phyloP scores from a whole-genome alignment of 2,329 filamentous ascomycete genomes.

The Ceratocystis cubensis region DNA sequence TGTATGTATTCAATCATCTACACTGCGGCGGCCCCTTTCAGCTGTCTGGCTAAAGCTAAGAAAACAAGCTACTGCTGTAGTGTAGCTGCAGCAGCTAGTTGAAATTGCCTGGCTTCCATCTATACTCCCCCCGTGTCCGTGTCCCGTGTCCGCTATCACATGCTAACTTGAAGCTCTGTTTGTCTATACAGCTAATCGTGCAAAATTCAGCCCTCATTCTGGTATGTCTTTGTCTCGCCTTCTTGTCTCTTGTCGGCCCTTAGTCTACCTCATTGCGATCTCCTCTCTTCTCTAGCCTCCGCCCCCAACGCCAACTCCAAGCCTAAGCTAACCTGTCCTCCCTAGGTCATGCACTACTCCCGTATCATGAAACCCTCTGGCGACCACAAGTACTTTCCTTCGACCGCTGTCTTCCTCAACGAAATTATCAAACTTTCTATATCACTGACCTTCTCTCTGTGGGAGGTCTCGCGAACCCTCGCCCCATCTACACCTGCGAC shows the following conservation, averaged over 20 bases:
- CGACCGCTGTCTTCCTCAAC: slow-evolving; percentile 85
- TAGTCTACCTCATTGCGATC: not conserved
- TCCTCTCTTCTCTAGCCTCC: not conserved
- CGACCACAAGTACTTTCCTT: slow-evolving; percentile 82
- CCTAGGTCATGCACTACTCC: slow-evolving; percentile 83
- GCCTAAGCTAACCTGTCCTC: slow-evolving; percentile 15
- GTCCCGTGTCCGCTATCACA: not conserved
- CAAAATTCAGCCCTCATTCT: slow-evolving; percentile 66
- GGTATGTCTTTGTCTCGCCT: slow-evolving; percentile 31
- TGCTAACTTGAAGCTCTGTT: slow-evolving; percentile 1
- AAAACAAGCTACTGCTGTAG: no score
- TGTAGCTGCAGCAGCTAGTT: not conserved
- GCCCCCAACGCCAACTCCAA: not conserved
- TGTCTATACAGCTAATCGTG: slow-evolving; percentile 47
- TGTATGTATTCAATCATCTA: slow-evolving; percentile 7
- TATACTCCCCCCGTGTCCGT: not conserved
- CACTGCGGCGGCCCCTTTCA: no score
- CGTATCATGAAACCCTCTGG: slow-evolving; percentile 76
- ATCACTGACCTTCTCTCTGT: slow-evolving; percentile 73
- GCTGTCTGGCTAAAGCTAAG: no score
- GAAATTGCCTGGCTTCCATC: not conserved
- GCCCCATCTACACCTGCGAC: slow-evolving; percentile 70
- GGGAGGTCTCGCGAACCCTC: slow-evolving; percentile 68
- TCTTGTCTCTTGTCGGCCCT: not conserved
- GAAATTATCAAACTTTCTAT: slow-evolving; percentile 84